Evolutionary conservation across 2,329 filamentous ascomycete genomes (phyloP).

Genomic region (Ploettnerulaceae sp.): DNA sequence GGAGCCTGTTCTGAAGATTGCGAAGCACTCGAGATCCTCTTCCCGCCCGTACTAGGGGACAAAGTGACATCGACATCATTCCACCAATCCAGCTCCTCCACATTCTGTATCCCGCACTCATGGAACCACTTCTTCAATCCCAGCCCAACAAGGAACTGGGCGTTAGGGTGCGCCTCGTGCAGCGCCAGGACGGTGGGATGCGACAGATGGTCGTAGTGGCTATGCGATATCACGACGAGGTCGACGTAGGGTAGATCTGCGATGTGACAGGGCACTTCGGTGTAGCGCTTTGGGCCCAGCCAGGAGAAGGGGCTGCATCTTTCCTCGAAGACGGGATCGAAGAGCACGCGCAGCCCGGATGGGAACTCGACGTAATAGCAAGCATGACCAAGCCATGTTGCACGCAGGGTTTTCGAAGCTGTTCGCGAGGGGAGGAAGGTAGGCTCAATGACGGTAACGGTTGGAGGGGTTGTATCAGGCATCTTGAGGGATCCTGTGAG

Average conservation of each 20-base stretch:
- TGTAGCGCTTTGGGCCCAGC: conserved; percentile 72
- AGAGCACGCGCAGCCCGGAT: conserved; percentile 77
- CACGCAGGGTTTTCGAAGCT: conserved; percentile 57
- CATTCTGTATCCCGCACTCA: conserved; percentile 62
- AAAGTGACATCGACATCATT: conserved; percentile 72
- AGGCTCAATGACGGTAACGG: conserved; percentile 54
- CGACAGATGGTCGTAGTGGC: conserved; percentile 89
- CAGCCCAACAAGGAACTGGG: conserved; percentile 82
- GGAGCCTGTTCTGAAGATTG: conserved; percentile 26
- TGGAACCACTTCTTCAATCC: conserved; percentile 82
- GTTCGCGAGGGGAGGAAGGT: conserved; percentile 51
- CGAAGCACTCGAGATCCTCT: conserved; percentile 25
- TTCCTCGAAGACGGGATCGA: conserved; percentile 89
- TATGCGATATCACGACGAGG: conserved; percentile 49
- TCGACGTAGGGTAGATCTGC: conserved; percentile 73
- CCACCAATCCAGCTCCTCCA: conserved; percentile 96
- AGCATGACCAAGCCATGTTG: conserved; percentile 93
- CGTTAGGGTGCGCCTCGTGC: conserved; percentile 64
- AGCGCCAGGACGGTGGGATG: conserved; percentile 70
- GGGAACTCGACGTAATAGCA: conserved; percentile 93
- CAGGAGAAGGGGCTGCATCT: conserved; percentile 74
- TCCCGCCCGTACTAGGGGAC: conserved; percentile 36
- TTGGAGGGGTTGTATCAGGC: conserved; percentile 58
- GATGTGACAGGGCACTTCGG: conserved; percentile 69
- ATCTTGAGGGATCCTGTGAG: conserved; percentile 24